Base-by-base conservation (phyloP, 495 filamentous ascomycete genomes). In the Lasiosphaeria miniovina region DNA sequence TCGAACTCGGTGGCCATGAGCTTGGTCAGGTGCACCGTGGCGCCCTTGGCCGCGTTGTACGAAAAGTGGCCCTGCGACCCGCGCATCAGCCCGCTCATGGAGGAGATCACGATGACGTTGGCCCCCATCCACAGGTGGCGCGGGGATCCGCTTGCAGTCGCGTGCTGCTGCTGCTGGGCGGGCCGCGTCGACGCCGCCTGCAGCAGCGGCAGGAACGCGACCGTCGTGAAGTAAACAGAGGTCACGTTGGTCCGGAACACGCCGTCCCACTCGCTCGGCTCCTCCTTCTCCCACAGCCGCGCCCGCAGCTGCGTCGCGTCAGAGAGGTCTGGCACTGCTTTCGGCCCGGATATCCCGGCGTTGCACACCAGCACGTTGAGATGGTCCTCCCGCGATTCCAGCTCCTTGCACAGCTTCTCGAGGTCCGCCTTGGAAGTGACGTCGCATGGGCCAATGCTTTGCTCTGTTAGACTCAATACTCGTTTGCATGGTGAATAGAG, bases 301-400 rank as follows among this genome's bases (percentile, higher is more conserved):
- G 74, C 65, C 0, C 82, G 79, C 12, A 80, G 76, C 33, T 80
- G 63, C 10, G 83, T 72, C 1, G 74, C 68, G 14, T 85, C 71
- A 0, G 71, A 58, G 49, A 60, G 32, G 46, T 64, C 52, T 0
- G 68, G 70, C 6, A 64, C 57, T 4, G 76, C 75, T 34, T 71
- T 66, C 9, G 84, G 79, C 52, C 63, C 63, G 0, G 63, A 59
- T 51, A 74, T 67, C 3, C 86, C 87, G 24, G 83, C 80, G 69
- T 86, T 88, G 59, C 83, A 83, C 48, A 89, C 73, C 0, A 89
- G 73, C 31, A 89, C 65, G 62, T 89, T 78, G 60, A 88, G 80
- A 61, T 79, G 79, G 52, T 64, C 58, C 54, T 75, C 74, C 46
- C 45, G 54, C 41, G 64, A 48, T 24, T 69, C 74, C 8, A 77